phyloP scores from a whole-genome alignment of 305 asterid species.

The Galium porrigens region DNA sequence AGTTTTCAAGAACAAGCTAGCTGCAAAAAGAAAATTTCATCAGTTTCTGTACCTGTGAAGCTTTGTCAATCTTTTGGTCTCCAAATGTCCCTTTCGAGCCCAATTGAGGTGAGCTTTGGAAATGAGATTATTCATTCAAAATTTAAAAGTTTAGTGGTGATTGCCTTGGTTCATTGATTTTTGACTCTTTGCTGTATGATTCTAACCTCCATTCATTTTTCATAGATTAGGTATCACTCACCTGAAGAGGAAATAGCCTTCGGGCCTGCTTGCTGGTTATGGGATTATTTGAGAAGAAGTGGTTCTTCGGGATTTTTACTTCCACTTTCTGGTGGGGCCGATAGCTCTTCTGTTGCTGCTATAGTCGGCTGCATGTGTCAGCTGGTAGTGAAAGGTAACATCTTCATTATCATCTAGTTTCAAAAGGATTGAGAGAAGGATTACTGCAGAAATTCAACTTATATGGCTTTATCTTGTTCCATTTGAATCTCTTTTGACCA shows the following conservation, averaged over 20 bases:
- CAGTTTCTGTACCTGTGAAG: constrained; percentile 52
- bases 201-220: constrained; percentile 2
- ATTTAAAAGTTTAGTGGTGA: background rate
- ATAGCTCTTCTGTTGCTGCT: constrained; percentile 86
- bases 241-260: constrained; percentile 91
- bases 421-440: background rate
- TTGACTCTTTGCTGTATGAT: background rate
- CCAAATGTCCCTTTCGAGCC: constrained; percentile 65
- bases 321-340: constrained; percentile 97
- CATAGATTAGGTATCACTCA: constrained; percentile 68
- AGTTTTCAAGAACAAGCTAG: constrained; percentile 98
- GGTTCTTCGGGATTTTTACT: constrained; percentile 91
- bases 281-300: constrained; percentile 88
- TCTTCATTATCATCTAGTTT: constrained; percentile 4
- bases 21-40: constrained; percentile 54
- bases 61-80: constrained; percentile 71
- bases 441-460: background rate
- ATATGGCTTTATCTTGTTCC: background rate
- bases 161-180: background rate
- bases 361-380: constrained; percentile 97
- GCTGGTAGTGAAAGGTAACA: constrained; percentile 64
- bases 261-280: constrained; percentile 92
- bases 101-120: constrained; percentile 51
- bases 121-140: background rate
- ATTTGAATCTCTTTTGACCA: constrained; percentile 23